A percentile compares a stretch with the other conserved stretches of the same genome.
Conservation (phyloP, 495 filamentous ascomycete species). For the Aspergillus bridgeri region DNA sequence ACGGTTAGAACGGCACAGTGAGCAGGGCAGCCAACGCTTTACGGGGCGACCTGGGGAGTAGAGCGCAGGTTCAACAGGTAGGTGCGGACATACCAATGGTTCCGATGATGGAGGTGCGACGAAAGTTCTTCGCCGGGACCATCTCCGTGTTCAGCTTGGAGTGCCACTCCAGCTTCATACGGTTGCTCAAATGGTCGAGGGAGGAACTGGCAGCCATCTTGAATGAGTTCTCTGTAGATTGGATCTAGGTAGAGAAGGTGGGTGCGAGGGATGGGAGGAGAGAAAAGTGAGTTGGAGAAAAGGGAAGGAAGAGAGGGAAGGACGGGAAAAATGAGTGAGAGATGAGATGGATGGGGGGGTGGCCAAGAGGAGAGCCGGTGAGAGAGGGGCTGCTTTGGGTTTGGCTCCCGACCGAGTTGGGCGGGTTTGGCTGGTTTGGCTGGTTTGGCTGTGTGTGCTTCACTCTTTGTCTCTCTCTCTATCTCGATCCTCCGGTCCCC, state of each 20-base stretch:
- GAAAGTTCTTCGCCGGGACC: constrained; percentile 78
- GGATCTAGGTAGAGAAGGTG: constrained; percentile 14
- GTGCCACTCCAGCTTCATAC: constrained; percentile 90
- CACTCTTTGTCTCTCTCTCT: not conserved
- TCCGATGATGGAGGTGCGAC: constrained; percentile 96
- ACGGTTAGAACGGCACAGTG: not conserved
- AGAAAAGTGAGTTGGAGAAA: constrained; percentile 17
- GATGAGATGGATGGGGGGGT: constrained; percentile 11
- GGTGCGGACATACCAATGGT: constrained; percentile 72
- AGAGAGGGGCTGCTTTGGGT: constrained; percentile 12
- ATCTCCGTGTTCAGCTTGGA: constrained; percentile 76
- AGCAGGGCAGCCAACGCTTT: not conserved
- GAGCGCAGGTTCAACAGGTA: not conserved
- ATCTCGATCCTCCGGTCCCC: constrained; percentile 17
- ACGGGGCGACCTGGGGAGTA: not conserved
- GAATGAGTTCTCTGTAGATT: constrained; percentile 22
- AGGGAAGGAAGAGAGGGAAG: constrained; percentile 15
- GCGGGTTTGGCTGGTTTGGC: constrained; percentile 1
- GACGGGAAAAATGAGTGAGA: constrained; percentile 22
- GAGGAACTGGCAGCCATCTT: constrained; percentile 53
- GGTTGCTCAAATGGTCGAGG: constrained; percentile 76
- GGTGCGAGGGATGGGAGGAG: constrained; percentile 13
- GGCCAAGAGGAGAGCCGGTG: constrained; percentile 1
- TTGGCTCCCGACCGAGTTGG: not conserved
- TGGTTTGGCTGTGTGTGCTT: too few species aligned